Conservation (phyloP, 2,329 filamentous ascomycete species). For the Monosporascus sp. region DNA sequence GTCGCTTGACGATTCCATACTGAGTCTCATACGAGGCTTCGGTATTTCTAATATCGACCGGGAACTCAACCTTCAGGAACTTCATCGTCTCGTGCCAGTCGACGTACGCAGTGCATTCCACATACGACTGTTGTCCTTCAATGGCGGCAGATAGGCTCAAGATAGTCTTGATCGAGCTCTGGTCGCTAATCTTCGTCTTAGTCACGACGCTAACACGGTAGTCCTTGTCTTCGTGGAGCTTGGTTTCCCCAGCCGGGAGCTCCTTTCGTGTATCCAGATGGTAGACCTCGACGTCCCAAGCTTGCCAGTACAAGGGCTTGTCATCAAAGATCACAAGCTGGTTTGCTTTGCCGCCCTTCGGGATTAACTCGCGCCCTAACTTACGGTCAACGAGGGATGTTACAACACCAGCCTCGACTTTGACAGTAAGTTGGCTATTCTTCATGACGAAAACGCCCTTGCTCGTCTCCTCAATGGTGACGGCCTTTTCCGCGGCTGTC, state of each 20-base stretch:
- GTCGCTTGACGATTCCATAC: conserved; percentile 80
- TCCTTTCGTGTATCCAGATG: conserved; percentile 84
- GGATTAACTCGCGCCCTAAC: conserved; percentile 71
- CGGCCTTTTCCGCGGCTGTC: conserved; percentile 38
- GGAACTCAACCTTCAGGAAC: conserved; percentile 98
- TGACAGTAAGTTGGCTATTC: conserved; percentile 71
- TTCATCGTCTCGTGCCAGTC: conserved; percentile 97
- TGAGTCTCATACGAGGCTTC: conserved; percentile 95
- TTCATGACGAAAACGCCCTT: conserved; percentile 70
- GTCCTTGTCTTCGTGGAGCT: conserved; percentile 64
- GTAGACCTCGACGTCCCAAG: conserved; percentile 97
- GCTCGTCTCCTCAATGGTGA: conserved; percentile 45
- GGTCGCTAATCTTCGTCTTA: conserved; percentile 79
- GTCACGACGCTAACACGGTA: conserved; percentile 79
- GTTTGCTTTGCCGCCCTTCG: conserved; percentile 71
- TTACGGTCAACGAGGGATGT: conserved; percentile 76
- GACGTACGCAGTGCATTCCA: conserved; percentile 81
- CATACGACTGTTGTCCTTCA: conserved; percentile 59
- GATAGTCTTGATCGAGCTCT: conserved; percentile 81
- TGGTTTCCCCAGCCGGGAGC: conserved; percentile 62
- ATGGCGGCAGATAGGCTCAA: conserved; percentile 72
- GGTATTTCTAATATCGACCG: conserved; percentile 83
- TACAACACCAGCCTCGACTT: conserved; percentile 71
- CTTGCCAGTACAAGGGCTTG: conserved; percentile 95
- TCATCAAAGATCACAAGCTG: conserved; percentile 95